Evolutionary conservation across 257 asterid genomes (phyloP).

Genomic region (Solanum virginianum): DNA sequence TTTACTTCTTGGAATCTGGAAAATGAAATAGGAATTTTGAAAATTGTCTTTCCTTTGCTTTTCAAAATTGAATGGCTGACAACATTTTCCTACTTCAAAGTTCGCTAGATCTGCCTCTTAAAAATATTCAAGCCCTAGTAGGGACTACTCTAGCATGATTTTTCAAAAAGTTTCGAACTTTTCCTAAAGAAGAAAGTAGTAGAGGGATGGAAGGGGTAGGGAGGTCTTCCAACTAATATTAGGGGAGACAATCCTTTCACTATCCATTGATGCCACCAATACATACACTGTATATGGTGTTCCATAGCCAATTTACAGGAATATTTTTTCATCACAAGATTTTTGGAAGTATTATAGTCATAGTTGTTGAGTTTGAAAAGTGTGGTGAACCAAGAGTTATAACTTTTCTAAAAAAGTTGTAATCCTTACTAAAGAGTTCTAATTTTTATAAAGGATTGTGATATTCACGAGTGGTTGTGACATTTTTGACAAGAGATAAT

Average conservation of each 20-base stretch:
- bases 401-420: too few relatives aligned
- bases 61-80: not conserved
- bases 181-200: not conserved
- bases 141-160: not conserved
- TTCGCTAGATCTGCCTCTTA: not conserved
- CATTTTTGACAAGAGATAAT: too few relatives aligned
- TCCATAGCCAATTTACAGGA: not conserved
- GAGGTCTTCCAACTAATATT: not conserved
- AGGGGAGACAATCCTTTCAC: not conserved
- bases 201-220: not conserved
- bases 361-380: not conserved
- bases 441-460: too few relatives aligned
- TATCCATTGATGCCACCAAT: not conserved
- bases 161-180: not conserved
- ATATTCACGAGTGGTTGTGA: too few relatives aligned
- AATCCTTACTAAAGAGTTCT: too few relatives aligned
- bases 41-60: not conserved
- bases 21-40: not conserved
- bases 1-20: not conserved
- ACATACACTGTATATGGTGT: not conserved
- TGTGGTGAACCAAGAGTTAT: too few relatives aligned
- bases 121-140: not conserved
- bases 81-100: not conserved
- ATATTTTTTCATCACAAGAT: not conserved
- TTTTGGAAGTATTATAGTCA: not conserved